A percentile compares a stretch with the other conserved stretches of the same genome.
Evolutionary conservation across 2,329 filamentous ascomycete genomes (phyloP).

Genomic region (Phaeoacremonium minimum): DNA sequence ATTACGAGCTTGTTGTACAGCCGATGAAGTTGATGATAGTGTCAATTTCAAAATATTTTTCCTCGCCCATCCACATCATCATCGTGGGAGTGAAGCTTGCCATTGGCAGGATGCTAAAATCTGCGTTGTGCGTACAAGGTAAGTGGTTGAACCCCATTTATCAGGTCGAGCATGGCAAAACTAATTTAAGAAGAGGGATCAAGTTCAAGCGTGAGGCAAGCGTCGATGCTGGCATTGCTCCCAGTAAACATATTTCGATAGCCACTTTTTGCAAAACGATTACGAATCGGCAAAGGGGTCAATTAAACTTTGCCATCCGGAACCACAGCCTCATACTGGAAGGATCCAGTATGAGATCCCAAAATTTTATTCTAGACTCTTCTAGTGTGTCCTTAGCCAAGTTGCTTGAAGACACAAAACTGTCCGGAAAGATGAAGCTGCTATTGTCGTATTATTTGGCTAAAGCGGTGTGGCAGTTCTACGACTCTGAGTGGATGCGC

Average conservation of each 20-base stretch:
- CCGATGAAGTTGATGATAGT: neutral
- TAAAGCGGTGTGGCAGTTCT: slow-evolving; percentile 10
- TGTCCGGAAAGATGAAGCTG: slow-evolving; percentile 3
- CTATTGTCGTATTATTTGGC: slow-evolving; percentile 5
- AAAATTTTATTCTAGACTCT: neutral
- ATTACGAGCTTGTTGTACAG: neutral
- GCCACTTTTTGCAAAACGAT: neutral
- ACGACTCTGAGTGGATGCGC: slow-evolving; percentile 8
- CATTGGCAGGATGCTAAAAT: slow-evolving; percentile 1
- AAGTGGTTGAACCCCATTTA: neutral
- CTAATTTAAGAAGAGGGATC: neutral
- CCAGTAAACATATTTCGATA: neutral
- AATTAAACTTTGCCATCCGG: neutral
- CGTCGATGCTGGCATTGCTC: neutral
- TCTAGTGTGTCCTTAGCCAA: neutral
- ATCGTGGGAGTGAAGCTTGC: neutral
- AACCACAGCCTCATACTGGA: neutral
- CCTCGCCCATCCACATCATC: slow-evolving; percentile 1
- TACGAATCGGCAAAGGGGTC: neutral
- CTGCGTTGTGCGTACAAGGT: neutral
- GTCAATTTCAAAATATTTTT: slow-evolving; percentile 1
- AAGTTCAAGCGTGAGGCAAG: neutral
- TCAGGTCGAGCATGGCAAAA: neutral
- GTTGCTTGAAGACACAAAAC: neutral
- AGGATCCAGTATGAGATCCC: neutral